Percentiles rank a stretch among this genome's conserved stretches.
These are phyloP conservation scores for Coleophoma cylindrospora DNA, from an alignment of 2,329 filamentous ascomycete genomes.

Conservation along the genomic window DNA sequence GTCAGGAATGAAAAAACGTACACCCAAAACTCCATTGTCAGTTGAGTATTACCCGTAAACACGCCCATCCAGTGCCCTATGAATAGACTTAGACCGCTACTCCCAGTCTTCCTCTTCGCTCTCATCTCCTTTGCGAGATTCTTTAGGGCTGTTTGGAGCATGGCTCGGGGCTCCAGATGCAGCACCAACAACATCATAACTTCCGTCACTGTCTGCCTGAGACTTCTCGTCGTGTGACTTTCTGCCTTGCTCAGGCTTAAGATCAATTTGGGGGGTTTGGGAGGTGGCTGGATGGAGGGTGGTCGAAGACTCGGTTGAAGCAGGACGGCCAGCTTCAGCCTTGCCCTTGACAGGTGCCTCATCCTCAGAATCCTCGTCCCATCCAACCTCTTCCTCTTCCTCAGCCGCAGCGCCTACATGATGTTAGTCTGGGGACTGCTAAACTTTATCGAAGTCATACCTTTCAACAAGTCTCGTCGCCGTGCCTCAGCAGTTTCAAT, in stretches of 20 bases:
- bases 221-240: constrained; percentile 85
- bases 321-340: constrained; percentile 33
- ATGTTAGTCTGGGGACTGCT: constrained; percentile 15
- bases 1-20: constrained; percentile 4
- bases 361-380: constrained; percentile 66
- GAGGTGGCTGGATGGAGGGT: constrained; percentile 51
- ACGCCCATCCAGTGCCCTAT: not conserved
- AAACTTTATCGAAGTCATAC: constrained; percentile 42
- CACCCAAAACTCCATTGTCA: constrained; percentile 9
- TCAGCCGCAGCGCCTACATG: constrained; percentile 49
- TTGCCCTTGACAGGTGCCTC: constrained; percentile 38
- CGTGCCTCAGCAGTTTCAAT: constrained; percentile 90
- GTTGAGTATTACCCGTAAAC: not conserved
- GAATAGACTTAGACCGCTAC: constrained; percentile 30
- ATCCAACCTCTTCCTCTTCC: constrained; percentile 65
- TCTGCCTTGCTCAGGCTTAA: constrained; percentile 62
- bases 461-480: constrained; percentile 84
- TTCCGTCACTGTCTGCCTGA: constrained; percentile 87
- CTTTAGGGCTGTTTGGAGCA: constrained; percentile 64
- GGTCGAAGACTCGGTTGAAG: constrained; percentile 51
- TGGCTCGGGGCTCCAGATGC: constrained; percentile 73
- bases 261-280: constrained; percentile 28
- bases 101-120: constrained; percentile 77
- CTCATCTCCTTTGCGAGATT: constrained; percentile 49
- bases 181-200: constrained; percentile 87